Base-by-base conservation (phyloP, 2,329 filamentous ascomycete species). In the Aspergillus fumigatiaffinis region DNA sequence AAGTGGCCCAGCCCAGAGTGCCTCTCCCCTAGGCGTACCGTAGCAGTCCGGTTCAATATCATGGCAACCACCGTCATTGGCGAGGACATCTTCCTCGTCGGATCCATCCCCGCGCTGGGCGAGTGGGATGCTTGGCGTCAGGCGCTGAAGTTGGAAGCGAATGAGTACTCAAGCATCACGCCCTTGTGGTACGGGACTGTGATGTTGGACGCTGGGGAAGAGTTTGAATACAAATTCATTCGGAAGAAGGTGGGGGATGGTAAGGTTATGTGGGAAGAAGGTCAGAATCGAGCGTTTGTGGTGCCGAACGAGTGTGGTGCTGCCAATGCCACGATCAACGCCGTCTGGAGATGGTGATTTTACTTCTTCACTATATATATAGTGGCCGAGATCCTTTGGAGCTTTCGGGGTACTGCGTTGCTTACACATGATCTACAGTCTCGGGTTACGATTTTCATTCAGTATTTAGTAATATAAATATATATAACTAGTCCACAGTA, bases 151-250 rank as follows among this genome's bases (percentile, higher is more conserved):
- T 76, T 91, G 29, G 81, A 78, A 51, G 83, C 87, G 3, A 76
- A 74, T n/a, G 66, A 76, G 26, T 90, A 90, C 69, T 86, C 84
- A 0, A 63, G 73, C 4, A 72, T 68, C 38, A 83, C 87, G 65
- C 85, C 83, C 1, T 63, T 88, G 10, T 91, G 88, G 88, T 79
- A 74, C 51, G 79, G 71, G 0, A 81, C 81, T 0, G 67, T 89
- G 38, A 75, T 72, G 2, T 72, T 91, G 21, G 70, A 76, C 0
- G 76, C 83, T 0, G 87, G 86, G 3, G 75, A 77, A 55, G 73
- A 71, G 14, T 75, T 90, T 49, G 67, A 84, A 74, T 90, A 89
- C 71, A 89, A 90, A 76, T 91, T 84, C 68, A 82, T 90, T 63
- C 81, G 82, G 48, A 79, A 87, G 44, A 77, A 77, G 2, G 14